A percentile compares a stretch with the other conserved stretches of the same genome.
Evolutionary conservation across 768 basidiomycete genomes (phyloP).

Genomic region (Boletus sensibilis): DNA sequence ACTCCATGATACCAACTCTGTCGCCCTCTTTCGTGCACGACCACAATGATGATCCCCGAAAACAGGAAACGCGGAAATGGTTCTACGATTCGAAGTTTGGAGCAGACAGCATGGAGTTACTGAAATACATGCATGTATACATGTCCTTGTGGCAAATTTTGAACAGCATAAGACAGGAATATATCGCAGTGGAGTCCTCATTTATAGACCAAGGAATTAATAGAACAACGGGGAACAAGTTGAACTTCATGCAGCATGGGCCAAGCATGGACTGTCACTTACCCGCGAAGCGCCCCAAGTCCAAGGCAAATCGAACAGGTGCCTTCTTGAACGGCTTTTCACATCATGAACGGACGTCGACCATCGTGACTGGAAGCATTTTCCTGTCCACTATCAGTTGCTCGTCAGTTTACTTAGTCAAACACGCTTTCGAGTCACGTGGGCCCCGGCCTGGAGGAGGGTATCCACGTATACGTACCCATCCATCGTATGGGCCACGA

Average conservation of each 20-base stretch:
- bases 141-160: background rate
- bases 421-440: background rate
- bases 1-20: background rate
- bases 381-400: background rate
- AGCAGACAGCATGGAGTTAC: background rate
- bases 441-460: too few relatives aligned
- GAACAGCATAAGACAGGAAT: background rate
- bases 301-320: background rate
- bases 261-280: background rate
- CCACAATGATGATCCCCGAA: background rate
- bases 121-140: background rate
- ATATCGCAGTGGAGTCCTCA: background rate
- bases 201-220: background rate
- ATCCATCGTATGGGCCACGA: background rate
- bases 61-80: background rate
- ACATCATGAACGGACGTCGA: too few relatives aligned
- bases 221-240: background rate
- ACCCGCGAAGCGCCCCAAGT: background rate
- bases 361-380: background rate
- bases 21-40: background rate
- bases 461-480: background rate
- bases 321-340: too few relatives aligned
- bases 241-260: background rate
- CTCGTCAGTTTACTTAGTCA: background rate
- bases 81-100: background rate